A percentile compares a stretch with the other conserved stretches of the same genome.
Evolutionary conservation across 257 asterid species (phyloP).

Genomic region (Nicotiana tabacum): DNA sequence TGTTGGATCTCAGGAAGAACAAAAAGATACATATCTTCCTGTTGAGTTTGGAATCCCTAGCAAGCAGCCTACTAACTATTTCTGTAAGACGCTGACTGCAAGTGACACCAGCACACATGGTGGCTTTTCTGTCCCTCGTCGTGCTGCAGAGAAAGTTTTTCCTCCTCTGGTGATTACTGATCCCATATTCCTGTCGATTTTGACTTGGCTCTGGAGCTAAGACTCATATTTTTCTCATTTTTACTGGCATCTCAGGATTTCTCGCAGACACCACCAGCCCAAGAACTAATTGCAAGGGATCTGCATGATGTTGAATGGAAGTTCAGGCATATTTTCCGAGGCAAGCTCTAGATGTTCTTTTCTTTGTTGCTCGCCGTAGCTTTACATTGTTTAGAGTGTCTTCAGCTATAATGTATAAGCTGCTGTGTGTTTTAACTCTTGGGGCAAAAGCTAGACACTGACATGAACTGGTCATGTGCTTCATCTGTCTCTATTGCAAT

Average conservation of each 20-base stretch:
- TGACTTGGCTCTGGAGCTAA: not conserved
- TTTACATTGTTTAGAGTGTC: not conserved
- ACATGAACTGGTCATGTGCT: not conserved
- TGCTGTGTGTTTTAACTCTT: not conserved
- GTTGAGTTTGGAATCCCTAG: constrained; percentile 86
- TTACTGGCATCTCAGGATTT: constrained; percentile 57
- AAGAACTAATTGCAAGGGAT: constrained; percentile 96
- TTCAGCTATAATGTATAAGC: not conserved
- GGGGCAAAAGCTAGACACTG: not conserved
- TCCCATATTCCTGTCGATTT: constrained; percentile 5
- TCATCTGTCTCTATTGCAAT: not conserved
- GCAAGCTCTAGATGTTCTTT: constrained; percentile 29
- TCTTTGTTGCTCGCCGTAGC: not conserved
- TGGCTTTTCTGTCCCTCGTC: constrained; percentile 97
- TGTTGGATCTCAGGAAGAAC: constrained; percentile 66
- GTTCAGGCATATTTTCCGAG: constrained; percentile 95
- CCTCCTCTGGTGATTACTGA: constrained; percentile 75
- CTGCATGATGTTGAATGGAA: constrained; percentile 97
- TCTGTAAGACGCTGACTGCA: constrained; percentile 95
- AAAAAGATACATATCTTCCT: constrained; percentile 79
- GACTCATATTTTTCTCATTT: constrained; percentile 6
- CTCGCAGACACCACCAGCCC: constrained; percentile 92
- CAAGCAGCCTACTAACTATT: constrained; percentile 89
- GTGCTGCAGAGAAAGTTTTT: constrained; percentile 99
- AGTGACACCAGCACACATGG: constrained; percentile 98